Evolutionary conservation across 2,329 filamentous ascomycete species (phyloP).

Genomic region (Aspergillus persii): DNA sequence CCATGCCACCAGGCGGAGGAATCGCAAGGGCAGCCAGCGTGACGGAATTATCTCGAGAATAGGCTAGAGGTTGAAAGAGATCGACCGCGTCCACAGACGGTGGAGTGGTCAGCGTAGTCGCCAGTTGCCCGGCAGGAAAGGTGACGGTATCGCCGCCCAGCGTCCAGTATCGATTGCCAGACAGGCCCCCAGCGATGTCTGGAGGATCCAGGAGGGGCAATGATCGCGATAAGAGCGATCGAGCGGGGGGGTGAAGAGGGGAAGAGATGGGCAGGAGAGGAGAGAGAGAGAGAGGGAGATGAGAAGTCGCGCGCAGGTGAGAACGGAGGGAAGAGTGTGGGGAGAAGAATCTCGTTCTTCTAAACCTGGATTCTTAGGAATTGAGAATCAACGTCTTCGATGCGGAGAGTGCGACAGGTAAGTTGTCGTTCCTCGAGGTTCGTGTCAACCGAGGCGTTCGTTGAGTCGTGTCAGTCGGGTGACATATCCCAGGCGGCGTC

Average conservation of each 20-base stretch:
- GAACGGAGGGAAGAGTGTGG: not conserved
- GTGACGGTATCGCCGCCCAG: slow-evolving; percentile 35
- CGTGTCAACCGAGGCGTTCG: not conserved
- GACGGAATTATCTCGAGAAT: slow-evolving; percentile 46
- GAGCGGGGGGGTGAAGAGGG: not conserved
- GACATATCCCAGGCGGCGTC: slow-evolving; percentile 4
- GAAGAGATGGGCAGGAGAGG: not conserved
- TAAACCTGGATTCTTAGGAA: not conserved
- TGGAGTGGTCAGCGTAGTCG: slow-evolving; percentile 41
- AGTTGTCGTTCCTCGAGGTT: not conserved
- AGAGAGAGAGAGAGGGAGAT: not conserved
- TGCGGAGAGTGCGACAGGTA: not conserved
- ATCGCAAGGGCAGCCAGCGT: slow-evolving; percentile 64
- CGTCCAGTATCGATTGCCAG: slow-evolving; percentile 51
- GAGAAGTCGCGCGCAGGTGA: not conserved
- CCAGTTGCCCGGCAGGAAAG: slow-evolving; percentile 32
- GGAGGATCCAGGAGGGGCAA: slow-evolving; percentile 52
- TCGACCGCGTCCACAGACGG: slow-evolving; percentile 39
- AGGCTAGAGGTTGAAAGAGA: slow-evolving; percentile 40
- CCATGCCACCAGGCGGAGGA: slow-evolving; percentile 61
- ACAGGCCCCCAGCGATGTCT: slow-evolving; percentile 45
- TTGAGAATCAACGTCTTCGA: not conserved
- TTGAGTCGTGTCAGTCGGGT: slow-evolving; percentile 1
- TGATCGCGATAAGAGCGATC: slow-evolving; percentile 34
- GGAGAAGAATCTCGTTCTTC: not conserved